Percentiles rank a stretch among this genome's conserved stretches.
These are phyloP conservation scores for Neodidymelliopsis sp. DNA, from an alignment of 2,329 filamentous ascomycete genomes.

Conservation along the genomic window DNA sequence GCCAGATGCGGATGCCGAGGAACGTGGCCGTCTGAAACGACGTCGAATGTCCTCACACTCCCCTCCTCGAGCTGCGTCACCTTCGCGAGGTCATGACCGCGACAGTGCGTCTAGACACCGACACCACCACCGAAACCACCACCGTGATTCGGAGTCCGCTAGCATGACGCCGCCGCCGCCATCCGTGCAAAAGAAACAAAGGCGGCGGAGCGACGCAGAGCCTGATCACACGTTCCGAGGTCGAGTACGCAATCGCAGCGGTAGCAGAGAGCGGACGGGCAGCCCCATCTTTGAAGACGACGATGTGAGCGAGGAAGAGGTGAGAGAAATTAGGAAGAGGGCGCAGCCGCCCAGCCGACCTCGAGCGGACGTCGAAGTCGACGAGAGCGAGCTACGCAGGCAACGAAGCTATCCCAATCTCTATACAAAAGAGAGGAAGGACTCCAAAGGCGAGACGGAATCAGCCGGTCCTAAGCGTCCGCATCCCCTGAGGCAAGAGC, in stretches of 20 bases:
- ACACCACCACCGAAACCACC: slow-evolving; percentile 44
- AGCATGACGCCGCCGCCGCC: slow-evolving; percentile 36
- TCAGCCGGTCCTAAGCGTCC: slow-evolving; percentile 5
- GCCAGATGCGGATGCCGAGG: slow-evolving; percentile 40
- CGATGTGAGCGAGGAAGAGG: slow-evolving; percentile 32
- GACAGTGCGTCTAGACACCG: slow-evolving; percentile 40
- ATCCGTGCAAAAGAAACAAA: slow-evolving; percentile 31
- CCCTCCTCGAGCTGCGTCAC: slow-evolving; percentile 39
- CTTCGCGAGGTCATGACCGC: slow-evolving; percentile 46
- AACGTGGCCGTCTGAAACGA: slow-evolving; percentile 45
- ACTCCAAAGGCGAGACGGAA: slow-evolving; percentile 21
- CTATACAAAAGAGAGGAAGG: slow-evolving; percentile 31
- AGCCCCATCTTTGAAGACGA: slow-evolving; percentile 36
- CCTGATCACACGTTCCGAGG: slow-evolving; percentile 47
- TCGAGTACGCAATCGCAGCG: slow-evolving; percentile 37
- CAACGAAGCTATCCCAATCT: slow-evolving; percentile 50
- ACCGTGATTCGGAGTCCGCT: slow-evolving; percentile 36
- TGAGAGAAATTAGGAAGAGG: slow-evolving; percentile 43
- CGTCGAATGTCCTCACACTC: slow-evolving; percentile 41
- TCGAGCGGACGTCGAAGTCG: slow-evolving; percentile 29
- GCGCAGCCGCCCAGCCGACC: slow-evolving; percentile 45
- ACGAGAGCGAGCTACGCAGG: slow-evolving; percentile 38
- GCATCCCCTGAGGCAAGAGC: slow-evolving; percentile 14
- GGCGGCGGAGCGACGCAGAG: slow-evolving; percentile 46
- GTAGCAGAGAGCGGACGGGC: slow-evolving; percentile 26